Evolutionary conservation across 768 basidiomycete species (phyloP).

Genomic region (Tricholoma furcatifolium): DNA sequence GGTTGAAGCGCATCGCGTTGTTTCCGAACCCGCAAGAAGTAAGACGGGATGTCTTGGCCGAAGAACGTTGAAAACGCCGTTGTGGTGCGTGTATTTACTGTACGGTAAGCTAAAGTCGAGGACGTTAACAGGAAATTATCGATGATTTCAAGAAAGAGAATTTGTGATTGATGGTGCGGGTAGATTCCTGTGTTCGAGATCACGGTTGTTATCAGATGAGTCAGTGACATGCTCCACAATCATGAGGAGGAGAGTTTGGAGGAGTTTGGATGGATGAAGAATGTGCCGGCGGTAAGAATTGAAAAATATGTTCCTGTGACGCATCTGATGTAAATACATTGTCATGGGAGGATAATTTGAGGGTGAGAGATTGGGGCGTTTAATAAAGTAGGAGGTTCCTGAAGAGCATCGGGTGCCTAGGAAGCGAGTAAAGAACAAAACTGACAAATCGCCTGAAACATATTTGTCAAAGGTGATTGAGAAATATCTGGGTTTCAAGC

Average conservation of each 20-base stretch:
- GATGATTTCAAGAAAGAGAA: background rate
- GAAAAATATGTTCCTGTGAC: constrained; percentile 41
- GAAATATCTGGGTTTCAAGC: constrained; percentile 25
- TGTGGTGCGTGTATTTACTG: too few species aligned
- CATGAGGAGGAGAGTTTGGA: constrained; percentile 31
- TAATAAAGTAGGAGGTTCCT: background rate
- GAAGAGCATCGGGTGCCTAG: background rate
- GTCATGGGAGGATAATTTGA: background rate
- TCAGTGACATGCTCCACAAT: constrained; percentile 30
- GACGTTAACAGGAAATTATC: background rate
- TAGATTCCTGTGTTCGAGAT: background rate
- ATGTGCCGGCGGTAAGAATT: constrained; percentile 33
- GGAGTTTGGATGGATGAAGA: constrained; percentile 15
- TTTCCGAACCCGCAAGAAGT: too few species aligned
- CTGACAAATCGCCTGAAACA: background rate
- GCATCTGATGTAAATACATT: constrained; percentile 15
- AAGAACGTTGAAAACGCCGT: too few species aligned
- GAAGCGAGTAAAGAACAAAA: constrained; percentile 11
- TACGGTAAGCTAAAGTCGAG: background rate
- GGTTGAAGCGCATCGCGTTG: too few species aligned
- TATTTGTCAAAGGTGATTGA: background rate
- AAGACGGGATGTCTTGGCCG: too few species aligned
- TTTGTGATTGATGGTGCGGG: too few species aligned
- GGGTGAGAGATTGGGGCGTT: background rate
- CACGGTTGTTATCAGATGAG: constrained; percentile 1